Evolutionary conservation across 2,329 filamentous ascomycete species (phyloP), one percentile per base, ranked within the genome.

Genomic region (Alternaria postmessia): DNA sequence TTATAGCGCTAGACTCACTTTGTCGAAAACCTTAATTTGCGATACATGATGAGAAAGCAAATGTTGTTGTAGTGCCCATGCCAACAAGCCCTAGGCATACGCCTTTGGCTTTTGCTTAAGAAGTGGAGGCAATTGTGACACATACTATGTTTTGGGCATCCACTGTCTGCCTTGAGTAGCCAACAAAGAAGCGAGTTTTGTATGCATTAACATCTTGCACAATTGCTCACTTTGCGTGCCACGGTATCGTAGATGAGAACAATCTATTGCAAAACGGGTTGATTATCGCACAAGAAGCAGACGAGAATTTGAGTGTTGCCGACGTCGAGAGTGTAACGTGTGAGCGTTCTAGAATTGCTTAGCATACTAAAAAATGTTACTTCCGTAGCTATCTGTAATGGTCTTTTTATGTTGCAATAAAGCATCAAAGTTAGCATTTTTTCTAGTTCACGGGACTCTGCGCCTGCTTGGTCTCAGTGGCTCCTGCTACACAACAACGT

Each of bases 331-430:
- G 51, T 53, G 51, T 53, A 36, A 53, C 51, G 38, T 53, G 51
- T 53, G 51, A 43, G 51, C 51, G 24, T 53, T 53, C 26, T 53
- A 53, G 51, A 53, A 53, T 53, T 43, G 36, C 52, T 30, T 54
- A 54, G 42, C 52, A 54, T 54, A 54, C 30, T 47, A 47, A 12
- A 20, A 54, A 41, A 54, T 54, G 18, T 54, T 54, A 54, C 5
- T 30, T 54, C 42, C 12, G 52, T 47, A 54, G 42, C 42, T 54
- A 47, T 44, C 42, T 46, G 52, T 54, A 54, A 54, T 32, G 28
- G 52, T 47, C 52, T 54, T 54, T 54, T 38, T 12, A 54, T 54
- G 41, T 54, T 54, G 52, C 30, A 46, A 54, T 41, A 54, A 54
- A 54, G 52, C 52, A 54, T 54, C 41, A 54, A 54, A 54, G 52